phyloP scores from a whole-genome alignment of 2,329 filamentous ascomycete species.

The Diaporthe nobilis region DNA sequence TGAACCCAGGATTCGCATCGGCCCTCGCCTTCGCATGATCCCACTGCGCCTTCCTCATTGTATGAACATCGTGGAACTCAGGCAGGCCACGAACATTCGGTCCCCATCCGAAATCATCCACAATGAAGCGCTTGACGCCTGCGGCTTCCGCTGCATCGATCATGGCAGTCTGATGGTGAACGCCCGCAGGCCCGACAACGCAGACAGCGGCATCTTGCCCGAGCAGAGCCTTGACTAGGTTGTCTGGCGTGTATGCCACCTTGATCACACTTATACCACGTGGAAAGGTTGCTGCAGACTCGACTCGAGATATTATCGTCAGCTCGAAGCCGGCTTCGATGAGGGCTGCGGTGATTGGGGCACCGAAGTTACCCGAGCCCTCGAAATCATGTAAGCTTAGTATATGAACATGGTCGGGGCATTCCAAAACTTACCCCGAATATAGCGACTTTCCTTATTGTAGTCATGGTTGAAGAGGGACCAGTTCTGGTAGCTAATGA shows the following conservation, averaged over 20 bases:
- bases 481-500: too few relatives aligned
- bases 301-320: conserved; percentile 52
- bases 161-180: conserved; percentile 44
- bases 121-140: conserved; percentile 50
- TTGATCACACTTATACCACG: conserved; percentile 42
- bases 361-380: conserved; percentile 54
- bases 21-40: conserved; percentile 44
- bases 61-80: conserved; percentile 46
- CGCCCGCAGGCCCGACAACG: conserved; percentile 45
- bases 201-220: conserved; percentile 50
- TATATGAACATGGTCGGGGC: not conserved
- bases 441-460: conserved; percentile 56
- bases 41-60: conserved; percentile 45
- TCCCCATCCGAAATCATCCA: conserved; percentile 48
- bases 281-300: conserved; percentile 45
- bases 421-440: conserved; percentile 50
- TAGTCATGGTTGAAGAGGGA: conserved; percentile 18
- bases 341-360: conserved; percentile 41
- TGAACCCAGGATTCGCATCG: conserved; percentile 44
- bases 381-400: not conserved
- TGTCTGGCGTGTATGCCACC: conserved; percentile 39
- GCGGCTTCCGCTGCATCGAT: conserved; percentile 49
- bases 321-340: conserved; percentile 51
- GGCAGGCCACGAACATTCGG: conserved; percentile 44
- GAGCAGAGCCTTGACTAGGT: conserved; percentile 44